Percentiles rank a stretch among this genome's conserved stretches.
These are phyloP conservation scores for Phylloporus rhodoxanthus DNA, from an alignment of 768 basidiomycete species.

Conservation along the genomic window DNA sequence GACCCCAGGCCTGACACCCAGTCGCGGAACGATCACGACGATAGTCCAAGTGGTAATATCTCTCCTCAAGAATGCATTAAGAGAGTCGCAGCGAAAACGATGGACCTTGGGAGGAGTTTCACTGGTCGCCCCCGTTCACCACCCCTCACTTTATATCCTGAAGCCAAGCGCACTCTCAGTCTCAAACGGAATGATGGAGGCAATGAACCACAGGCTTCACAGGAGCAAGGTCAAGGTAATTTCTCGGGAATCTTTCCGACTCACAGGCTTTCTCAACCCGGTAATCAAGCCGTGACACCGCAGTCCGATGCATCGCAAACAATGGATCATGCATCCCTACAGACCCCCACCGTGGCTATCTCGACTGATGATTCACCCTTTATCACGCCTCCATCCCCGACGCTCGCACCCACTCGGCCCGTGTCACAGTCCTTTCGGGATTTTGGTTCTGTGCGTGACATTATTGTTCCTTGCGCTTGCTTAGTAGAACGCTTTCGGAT, in stretches of 20 bases:
- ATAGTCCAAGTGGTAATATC: constrained; percentile 22
- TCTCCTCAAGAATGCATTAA: constrained; percentile 44
- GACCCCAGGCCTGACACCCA: constrained; percentile 33
- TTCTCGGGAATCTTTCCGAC: constrained; percentile 12
- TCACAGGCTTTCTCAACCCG: constrained; percentile 8
- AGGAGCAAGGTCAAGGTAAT: constrained; percentile 28
- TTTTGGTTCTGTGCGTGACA: constrained; percentile 57
- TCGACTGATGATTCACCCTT: constrained; percentile 55
- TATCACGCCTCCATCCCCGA: constrained; percentile 69
- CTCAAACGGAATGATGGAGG: constrained; percentile 47
- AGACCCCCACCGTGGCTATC: constrained; percentile 8
- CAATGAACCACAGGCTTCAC: constrained; percentile 30
- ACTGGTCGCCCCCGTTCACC: constrained; percentile 35
- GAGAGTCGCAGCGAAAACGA: constrained; percentile 52
- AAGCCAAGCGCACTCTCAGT: constrained; percentile 51
- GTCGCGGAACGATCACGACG: constrained; percentile 27
- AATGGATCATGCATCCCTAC: constrained; percentile 2
- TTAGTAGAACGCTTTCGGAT: constrained; percentile 4
- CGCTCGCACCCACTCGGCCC: constrained; percentile 39
- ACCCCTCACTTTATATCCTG: constrained; percentile 26
- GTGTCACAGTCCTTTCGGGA: constrained; percentile 53
- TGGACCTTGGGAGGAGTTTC: constrained; percentile 59
- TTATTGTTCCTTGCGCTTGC: background rate
- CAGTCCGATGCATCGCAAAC: constrained; percentile 15
- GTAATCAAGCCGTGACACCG: constrained; percentile 14